These are phyloP conservation scores for Aurifilum marmelostoma DNA, from an alignment of 2,329 filamentous ascomycete genomes.

Conservation along the genomic window DNA sequence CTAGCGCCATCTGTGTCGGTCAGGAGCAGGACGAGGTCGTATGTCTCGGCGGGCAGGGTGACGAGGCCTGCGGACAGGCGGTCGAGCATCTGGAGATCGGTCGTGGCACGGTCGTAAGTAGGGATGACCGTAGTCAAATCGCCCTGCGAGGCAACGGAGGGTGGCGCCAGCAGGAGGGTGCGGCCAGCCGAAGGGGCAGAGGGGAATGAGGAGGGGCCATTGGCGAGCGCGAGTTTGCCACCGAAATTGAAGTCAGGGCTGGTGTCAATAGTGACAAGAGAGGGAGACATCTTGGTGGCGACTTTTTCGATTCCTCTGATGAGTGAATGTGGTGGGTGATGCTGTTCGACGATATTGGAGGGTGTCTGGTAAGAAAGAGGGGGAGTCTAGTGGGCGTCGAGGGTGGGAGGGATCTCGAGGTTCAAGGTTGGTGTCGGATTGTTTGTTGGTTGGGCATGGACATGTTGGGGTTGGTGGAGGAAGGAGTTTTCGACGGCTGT, in stretches of 20 bases:
- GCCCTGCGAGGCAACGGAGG: conserved; percentile 85
- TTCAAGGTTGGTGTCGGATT: not conserved
- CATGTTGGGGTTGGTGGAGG: conserved; percentile 4
- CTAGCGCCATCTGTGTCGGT: conserved; percentile 73
- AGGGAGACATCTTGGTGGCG: conserved; percentile 50
- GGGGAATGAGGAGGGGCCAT: conserved; percentile 27
- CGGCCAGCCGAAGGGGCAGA: conserved; percentile 30
- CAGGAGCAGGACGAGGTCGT: conserved; percentile 84
- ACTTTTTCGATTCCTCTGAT: not conserved
- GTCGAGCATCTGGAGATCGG: conserved; percentile 97
- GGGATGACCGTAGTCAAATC: conserved; percentile 73
- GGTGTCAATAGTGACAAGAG: conserved; percentile 58
- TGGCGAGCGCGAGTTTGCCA: conserved; percentile 35
- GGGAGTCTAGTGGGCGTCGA: conserved; percentile 22
- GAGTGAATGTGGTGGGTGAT: conserved; percentile 1
- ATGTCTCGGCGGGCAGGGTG: conserved; percentile 73
- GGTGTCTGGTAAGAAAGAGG: not conserved
- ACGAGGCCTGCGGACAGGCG: conserved; percentile 83
- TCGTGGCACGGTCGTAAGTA: conserved; percentile 72
- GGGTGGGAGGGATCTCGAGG: not conserved
- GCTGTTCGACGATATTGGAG: conserved; percentile 7
- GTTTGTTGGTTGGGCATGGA: conserved; percentile 5
- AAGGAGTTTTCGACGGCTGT: conserved; percentile 10
- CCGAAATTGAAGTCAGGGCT: conserved; percentile 55
- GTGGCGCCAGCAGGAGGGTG: conserved; percentile 85